These are phyloP conservation scores for Zasmidium cellare DNA, from an alignment of 2,329 filamentous ascomycete species.

Conservation along the genomic window DNA sequence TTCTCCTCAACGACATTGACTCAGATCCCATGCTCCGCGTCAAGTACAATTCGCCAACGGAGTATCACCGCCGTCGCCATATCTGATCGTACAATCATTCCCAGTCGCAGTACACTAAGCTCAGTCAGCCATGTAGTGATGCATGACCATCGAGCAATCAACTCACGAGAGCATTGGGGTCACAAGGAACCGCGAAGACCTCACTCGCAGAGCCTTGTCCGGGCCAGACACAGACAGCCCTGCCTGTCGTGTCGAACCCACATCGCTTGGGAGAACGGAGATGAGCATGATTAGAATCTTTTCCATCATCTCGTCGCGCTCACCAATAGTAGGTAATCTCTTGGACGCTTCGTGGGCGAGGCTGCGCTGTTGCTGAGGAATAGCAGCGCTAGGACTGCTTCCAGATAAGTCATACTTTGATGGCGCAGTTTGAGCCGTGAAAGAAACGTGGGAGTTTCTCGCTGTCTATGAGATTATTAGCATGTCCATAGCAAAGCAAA, in stretches of 20 bases:
- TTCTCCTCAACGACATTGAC: background rate
- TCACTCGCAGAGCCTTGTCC: background rate
- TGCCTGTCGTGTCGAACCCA: background rate
- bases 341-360: no score
- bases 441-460: no score
- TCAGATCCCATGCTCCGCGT: background rate
- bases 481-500: no score
- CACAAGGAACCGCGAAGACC: background rate
- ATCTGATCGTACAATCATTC: background rate
- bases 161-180: background rate
- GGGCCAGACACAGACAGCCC: background rate
- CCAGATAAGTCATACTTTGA: no score
- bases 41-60: background rate
- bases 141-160: background rate
- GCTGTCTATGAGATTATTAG: no score
- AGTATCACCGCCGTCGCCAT: background rate
- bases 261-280: background rate
- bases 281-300: no score
- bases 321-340: background rate
- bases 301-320: background rate
- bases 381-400: no score
- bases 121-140: background rate
- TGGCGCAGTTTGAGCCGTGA: no score
- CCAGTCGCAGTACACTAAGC: background rate
- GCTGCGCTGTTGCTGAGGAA: no score